Percentiles rank a stretch among this genome's conserved stretches.
Conservation (phyloP, 1,284 basidiomycete genomes). For the Sporisorium scitamineum region DNA sequence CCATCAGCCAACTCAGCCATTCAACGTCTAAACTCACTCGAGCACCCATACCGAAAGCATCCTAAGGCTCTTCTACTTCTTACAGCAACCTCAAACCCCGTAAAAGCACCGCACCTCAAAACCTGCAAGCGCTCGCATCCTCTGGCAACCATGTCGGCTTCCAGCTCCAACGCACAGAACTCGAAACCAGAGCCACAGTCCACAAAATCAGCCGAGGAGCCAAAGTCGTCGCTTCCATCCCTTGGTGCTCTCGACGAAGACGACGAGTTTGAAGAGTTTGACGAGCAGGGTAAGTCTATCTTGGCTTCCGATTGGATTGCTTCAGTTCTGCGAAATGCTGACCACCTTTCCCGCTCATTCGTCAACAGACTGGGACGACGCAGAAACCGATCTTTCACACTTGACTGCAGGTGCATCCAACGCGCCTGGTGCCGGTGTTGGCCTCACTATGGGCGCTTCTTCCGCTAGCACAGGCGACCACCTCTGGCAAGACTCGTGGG, state of each 20-base stretch:
- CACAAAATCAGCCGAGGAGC: conserved; percentile 18
- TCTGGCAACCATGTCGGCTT: conserved; percentile 33
- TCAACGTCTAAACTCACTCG: background rate
- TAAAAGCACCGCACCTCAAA: background rate
- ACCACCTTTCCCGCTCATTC: background rate
- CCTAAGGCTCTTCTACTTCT: background rate
- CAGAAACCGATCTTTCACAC: conserved; percentile 82
- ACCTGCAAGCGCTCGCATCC: background rate
- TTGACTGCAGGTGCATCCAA: conserved; percentile 68
- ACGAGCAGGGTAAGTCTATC: conserved; percentile 60
- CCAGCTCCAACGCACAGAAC: conserved; percentile 33
- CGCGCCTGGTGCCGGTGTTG: conserved; percentile 39
- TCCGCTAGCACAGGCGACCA: conserved; percentile 71
- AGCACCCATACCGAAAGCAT: background rate
- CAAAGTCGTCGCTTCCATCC: conserved; percentile 51
- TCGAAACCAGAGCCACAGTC: conserved; percentile 37
- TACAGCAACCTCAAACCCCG: too few relatives aligned
- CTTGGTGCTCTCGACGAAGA: conserved; percentile 68
- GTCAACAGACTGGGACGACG: conserved; percentile 85
- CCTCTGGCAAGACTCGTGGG: conserved; percentile 99
- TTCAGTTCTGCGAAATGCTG: background rate
- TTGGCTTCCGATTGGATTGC: background rate
- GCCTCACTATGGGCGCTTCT: conserved; percentile 50
- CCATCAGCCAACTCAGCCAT: background rate
- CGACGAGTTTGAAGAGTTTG: conserved; percentile 69